Evolutionary conservation across 2,329 filamentous ascomycete species (phyloP).

Genomic region (Fusarium verrucosum): DNA sequence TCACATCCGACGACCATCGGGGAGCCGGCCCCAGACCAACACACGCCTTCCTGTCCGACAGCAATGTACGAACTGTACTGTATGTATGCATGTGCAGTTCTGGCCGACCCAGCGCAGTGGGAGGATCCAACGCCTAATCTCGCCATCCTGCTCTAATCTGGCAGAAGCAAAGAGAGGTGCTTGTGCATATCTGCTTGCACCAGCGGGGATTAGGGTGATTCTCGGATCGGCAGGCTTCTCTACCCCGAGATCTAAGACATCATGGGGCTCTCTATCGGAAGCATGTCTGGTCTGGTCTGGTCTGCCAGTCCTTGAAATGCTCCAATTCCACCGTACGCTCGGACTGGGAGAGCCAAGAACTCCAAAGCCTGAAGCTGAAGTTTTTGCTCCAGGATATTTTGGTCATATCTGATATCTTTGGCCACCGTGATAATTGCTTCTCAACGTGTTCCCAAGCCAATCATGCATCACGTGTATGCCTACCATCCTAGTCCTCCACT

Average conservation of each 20-base stretch:
- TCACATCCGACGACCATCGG: conserved; percentile 31
- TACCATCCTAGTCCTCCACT: background rate
- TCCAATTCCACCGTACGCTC: background rate
- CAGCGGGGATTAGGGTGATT: conserved; percentile 4
- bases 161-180: conserved; percentile 16
- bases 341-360: background rate
- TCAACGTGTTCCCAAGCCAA: background rate
- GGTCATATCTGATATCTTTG: conserved; percentile 26
- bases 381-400: background rate
- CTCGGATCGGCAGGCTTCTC: conserved; percentile 24
- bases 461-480: background rate
- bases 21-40: background rate
- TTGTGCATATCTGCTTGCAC: background rate
- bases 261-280: conserved; percentile 1
- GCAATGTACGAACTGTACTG: too few species aligned
- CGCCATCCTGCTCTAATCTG: background rate
- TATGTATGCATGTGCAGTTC: too few species aligned
- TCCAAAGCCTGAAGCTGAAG: background rate
- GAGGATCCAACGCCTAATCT: conserved; percentile 9
- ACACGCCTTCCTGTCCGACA: background rate
- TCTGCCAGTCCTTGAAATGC: conserved; percentile 19
- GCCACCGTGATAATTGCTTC: background rate
- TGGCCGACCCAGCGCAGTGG: conserved; percentile 23
- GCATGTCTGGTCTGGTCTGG: background rate
- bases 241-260: conserved; percentile 38